A percentile compares a stretch with the other conserved stretches of the same genome.
phyloP scores from a whole-genome alignment of 495 filamentous ascomycete species.

The Xylaria flabelliformis region DNA sequence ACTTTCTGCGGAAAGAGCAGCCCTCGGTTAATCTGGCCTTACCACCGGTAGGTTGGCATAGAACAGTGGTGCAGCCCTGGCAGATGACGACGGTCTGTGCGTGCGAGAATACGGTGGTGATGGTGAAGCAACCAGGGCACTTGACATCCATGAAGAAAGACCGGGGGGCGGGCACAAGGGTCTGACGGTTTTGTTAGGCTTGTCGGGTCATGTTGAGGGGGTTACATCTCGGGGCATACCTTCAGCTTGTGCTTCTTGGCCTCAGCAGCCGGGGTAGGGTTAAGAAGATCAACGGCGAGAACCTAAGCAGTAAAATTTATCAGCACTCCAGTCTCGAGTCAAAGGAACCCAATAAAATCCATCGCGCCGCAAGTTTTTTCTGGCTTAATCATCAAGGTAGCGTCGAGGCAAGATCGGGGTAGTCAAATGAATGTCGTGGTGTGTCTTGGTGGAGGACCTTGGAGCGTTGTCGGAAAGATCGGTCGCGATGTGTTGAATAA shows the following conservation, averaged over 20 bases:
- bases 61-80: constrained; percentile 94
- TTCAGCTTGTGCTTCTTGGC: constrained; percentile 99
- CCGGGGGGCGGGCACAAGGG: constrained; percentile 90
- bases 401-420: not conserved
- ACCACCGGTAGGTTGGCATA: constrained; percentile 98
- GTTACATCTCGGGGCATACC: constrained; percentile 61
- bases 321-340: constrained; percentile 39
- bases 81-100: constrained; percentile 99
- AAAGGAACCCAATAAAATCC: not conserved
- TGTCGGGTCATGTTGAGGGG: not conserved
- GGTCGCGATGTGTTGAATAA: constrained; percentile 12
- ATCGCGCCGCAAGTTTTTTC: constrained; percentile 3
- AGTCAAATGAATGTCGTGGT: not conserved
- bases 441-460: not conserved
- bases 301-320: constrained; percentile 66
- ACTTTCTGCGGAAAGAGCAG: constrained; percentile 99
- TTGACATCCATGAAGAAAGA: constrained; percentile 99
- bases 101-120: constrained; percentile 99
- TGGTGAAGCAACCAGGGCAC: constrained; percentile 99
- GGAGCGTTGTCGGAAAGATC: constrained; percentile 7
- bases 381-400: not conserved
- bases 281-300: constrained; percentile 99
- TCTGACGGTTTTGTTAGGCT: constrained; percentile 58
- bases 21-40: constrained; percentile 98
- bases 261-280: constrained; percentile 94